Evolutionary conservation across 2,329 filamentous ascomycete genomes (phyloP).

Genomic region (Boeremia lycopersici): DNA sequence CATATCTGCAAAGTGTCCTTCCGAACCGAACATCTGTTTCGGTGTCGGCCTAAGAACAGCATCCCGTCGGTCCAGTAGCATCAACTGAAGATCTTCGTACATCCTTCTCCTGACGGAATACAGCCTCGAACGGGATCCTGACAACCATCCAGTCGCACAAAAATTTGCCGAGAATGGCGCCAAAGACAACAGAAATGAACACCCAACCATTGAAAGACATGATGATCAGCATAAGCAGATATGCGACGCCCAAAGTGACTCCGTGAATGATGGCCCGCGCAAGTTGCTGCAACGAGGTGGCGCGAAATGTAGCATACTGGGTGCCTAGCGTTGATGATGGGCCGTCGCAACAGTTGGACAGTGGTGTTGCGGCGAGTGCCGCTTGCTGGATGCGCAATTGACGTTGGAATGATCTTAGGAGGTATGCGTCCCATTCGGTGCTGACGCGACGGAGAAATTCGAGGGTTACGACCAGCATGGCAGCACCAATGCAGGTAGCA

Average conservation of each 20-base stretch:
- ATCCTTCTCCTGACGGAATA: constrained; percentile 32
- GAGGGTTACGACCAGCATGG: constrained; percentile 74
- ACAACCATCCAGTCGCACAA: constrained; percentile 69
- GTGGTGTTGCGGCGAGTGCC: constrained; percentile 22
- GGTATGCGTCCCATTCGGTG: constrained; percentile 74
- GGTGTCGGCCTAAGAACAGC: constrained; percentile 26
- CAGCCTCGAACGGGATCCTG: constrained; percentile 30
- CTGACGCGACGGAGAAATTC: constrained; percentile 73
- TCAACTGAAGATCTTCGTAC: constrained; percentile 26
- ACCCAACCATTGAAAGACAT: constrained; percentile 75
- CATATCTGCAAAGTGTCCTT: neutral
- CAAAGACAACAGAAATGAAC: constrained; percentile 81
- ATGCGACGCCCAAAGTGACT: constrained; percentile 74
- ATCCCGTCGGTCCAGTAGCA: constrained; percentile 38
- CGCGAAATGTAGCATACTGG: constrained; percentile 51
- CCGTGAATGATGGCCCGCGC: constrained; percentile 71
- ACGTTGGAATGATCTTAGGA: constrained; percentile 60
- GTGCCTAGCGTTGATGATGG: constrained; percentile 27
- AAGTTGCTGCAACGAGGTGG: constrained; percentile 68
- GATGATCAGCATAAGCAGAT: constrained; percentile 76
- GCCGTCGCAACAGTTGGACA: constrained; percentile 35
- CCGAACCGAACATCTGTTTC: neutral
- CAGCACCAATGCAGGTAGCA: constrained; percentile 77
- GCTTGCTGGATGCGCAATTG: constrained; percentile 36
- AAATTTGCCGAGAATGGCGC: constrained; percentile 74